Evolutionary conservation across 176 grass and related monocot species (phyloP).

Genomic region (Oryza officinalis): DNA sequence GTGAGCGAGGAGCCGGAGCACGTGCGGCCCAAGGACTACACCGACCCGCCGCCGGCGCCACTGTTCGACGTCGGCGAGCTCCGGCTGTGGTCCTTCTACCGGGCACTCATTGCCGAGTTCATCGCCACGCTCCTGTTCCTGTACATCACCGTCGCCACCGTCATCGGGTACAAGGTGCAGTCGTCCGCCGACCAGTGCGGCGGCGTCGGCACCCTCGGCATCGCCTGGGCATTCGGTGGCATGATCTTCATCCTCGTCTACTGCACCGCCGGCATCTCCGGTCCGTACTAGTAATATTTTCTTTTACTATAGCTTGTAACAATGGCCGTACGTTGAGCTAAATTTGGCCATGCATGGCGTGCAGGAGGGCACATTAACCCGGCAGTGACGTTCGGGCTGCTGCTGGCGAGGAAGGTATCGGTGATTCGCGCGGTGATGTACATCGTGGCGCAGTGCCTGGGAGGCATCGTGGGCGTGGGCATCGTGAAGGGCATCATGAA

Average conservation of each 20-base stretch:
- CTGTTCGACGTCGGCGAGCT: conserved; percentile 59
- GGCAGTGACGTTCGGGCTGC: conserved; percentile 52
- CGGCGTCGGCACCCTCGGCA: conserved; percentile 84
- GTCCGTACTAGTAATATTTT: neutral
- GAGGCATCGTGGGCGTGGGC: conserved; percentile 50
- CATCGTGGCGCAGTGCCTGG: conserved; percentile 50
- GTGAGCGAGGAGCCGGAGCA: conserved; percentile 42
- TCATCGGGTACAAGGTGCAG: conserved; percentile 71
- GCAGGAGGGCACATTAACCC: conserved; percentile 56
- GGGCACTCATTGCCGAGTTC: conserved; percentile 65
- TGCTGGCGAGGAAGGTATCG: conserved; percentile 57
- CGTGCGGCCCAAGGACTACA: conserved; percentile 56
- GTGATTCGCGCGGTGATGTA: conserved; percentile 42
- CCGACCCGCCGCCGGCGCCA: conserved; percentile 64
- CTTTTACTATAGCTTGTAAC: too few species aligned
- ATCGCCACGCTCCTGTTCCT: conserved; percentile 69
- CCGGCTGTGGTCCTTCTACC: conserved; percentile 61
- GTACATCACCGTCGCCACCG: conserved; percentile 66
- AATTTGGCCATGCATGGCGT: neutral
- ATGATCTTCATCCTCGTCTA: conserved; percentile 99
- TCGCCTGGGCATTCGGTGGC: conserved; percentile 95
- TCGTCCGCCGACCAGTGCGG: conserved; percentile 38
- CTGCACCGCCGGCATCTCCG: conserved; percentile 94
- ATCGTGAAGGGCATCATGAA: conserved; percentile 62
- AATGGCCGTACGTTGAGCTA: neutral